Evolutionary conservation across 2,329 filamentous ascomycete species (phyloP).

Genomic region (Cladophialophora immunda): DNA sequence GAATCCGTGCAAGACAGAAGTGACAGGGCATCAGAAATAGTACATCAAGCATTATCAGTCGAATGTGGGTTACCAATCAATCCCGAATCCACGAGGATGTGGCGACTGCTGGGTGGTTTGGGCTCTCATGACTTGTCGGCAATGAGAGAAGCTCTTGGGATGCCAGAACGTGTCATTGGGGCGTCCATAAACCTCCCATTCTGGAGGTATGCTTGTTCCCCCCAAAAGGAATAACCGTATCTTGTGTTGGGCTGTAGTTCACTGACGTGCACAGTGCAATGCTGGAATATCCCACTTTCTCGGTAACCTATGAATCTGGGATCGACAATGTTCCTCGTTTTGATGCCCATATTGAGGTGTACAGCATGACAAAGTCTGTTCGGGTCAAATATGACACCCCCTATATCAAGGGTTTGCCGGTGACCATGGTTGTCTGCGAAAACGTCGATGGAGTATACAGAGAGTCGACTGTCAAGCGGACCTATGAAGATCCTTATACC

Average conservation of each 20-base stretch:
- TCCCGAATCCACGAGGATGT: constrained; percentile 38
- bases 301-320: constrained; percentile 66
- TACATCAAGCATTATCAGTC: constrained; percentile 44
- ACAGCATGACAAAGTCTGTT: constrained; percentile 62
- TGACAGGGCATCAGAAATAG: constrained; percentile 41
- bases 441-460: constrained; percentile 50
- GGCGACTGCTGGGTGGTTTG: constrained; percentile 56
- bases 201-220: constrained; percentile 38
- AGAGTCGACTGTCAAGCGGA: constrained; percentile 52
- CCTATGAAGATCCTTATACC: constrained; percentile 60
- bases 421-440: constrained; percentile 60
- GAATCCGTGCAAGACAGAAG: constrained; percentile 41
- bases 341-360: constrained; percentile 79
- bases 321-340: constrained; percentile 71
- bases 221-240: neutral
- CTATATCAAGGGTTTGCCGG: constrained; percentile 66
- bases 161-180: constrained; percentile 55
- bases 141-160: constrained; percentile 63
- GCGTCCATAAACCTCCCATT: constrained; percentile 50
- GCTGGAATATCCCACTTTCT: constrained; percentile 52
- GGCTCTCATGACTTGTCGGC: constrained; percentile 63
- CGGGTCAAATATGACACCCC: constrained; percentile 65
- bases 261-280: constrained; percentile 45
- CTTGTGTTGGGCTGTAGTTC: neutral
- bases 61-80: constrained; percentile 47